Evolutionary conservation across 2,329 filamentous ascomycete species (phyloP), one percentile per base, ranked within the genome.

Genomic region (Alternaria ethzedia): DNA sequence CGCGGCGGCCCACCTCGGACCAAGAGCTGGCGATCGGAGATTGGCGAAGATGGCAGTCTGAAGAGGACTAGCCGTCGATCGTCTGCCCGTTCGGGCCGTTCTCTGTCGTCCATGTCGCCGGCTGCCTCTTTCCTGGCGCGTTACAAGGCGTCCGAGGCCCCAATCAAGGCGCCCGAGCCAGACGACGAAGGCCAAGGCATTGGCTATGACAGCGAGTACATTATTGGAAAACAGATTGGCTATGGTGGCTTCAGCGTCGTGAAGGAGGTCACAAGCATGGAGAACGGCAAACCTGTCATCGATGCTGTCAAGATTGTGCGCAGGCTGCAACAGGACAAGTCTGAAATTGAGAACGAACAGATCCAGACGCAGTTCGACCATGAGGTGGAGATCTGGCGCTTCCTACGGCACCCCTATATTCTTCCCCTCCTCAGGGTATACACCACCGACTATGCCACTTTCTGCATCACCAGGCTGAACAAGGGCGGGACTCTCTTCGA

Each of bases 171-270:
- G 73, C 66, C 80, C 5, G 83, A 88, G 63, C 88, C 88, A 12
- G 89, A 91, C 72, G 87, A 89, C 52, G 89, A 91, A 80, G 89
- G 89, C 4, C 88, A 91, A 74, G 86, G 89, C 63, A 86, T 91
- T 50, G 89, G 88, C 45, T 84, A 83, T 50, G 72, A 82, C 45
- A 80, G 86, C 56, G 87, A 89, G 66, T 91, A 90, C 75, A 87
- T 91, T 30, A 86, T 91, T 55, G 89, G 89, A 51, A 88, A 89
- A 67, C 86, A 88, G 63, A 88, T 91, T 63, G 89, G 88, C 4
- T 87, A 83, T 65, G 89, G 89, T 25, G 89, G 89, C 5, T 91
- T 91, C 76, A 90, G 88, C 66, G 83, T 87, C 2, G 87, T 91
- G 32, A 90, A 89, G 71, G 89, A 91, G 77, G 88, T 89, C 8